Percentiles rank a stretch among this genome's conserved stretches.
phyloP scores from a whole-genome alignment of 2,329 filamentous ascomycete species.

The Plenodomus tracheiphilus region DNA sequence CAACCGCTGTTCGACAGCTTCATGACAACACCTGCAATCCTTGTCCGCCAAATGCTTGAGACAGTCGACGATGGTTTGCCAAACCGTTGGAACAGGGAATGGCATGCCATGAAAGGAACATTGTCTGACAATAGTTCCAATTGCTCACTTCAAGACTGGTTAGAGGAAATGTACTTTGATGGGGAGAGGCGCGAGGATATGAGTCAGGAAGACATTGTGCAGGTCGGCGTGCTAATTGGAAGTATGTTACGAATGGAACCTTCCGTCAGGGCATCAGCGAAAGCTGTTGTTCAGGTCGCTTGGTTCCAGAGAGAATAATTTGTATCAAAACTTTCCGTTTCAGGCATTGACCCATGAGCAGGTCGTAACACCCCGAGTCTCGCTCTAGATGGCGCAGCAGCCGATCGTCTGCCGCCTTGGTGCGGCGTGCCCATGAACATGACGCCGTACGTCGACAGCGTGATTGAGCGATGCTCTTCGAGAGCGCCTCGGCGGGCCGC shows the following conservation, averaged over 20 bases:
- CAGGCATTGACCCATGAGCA: too few relatives aligned
- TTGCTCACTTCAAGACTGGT: slow-evolving; percentile 40
- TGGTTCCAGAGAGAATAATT: slow-evolving; percentile 17
- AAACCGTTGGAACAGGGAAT: slow-evolving; percentile 36
- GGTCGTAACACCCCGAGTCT: too few relatives aligned
- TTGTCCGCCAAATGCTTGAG: slow-evolving; percentile 45
- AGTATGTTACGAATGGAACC: slow-evolving; percentile 24
- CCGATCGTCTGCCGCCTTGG: too few relatives aligned
- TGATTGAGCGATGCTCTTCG: too few relatives aligned
- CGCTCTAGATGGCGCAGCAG: too few relatives aligned
- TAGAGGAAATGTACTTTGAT: slow-evolving; percentile 46
- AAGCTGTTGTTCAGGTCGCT: slow-evolving; percentile 19
- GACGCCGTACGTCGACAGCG: too few relatives aligned
- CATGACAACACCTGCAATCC: slow-evolving; percentile 36
- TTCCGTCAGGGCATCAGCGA: slow-evolving; percentile 17
- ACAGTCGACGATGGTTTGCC: slow-evolving; percentile 40
- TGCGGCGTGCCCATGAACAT: too few relatives aligned
- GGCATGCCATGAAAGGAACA: slow-evolving; percentile 27
- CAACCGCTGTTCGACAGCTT: slow-evolving; percentile 46
- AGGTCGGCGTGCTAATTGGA: slow-evolving; percentile 16
- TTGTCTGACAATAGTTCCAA: slow-evolving; percentile 13
- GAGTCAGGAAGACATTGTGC: slow-evolving; percentile 19
- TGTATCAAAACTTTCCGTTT: too few relatives aligned
- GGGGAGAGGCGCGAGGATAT: slow-evolving; percentile 20
- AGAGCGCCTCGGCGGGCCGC: too few relatives aligned